These are phyloP conservation scores for Oehlia diaphana DNA, from an alignment of 192 early-diverging fungal species.

Conservation along the genomic window DNA sequence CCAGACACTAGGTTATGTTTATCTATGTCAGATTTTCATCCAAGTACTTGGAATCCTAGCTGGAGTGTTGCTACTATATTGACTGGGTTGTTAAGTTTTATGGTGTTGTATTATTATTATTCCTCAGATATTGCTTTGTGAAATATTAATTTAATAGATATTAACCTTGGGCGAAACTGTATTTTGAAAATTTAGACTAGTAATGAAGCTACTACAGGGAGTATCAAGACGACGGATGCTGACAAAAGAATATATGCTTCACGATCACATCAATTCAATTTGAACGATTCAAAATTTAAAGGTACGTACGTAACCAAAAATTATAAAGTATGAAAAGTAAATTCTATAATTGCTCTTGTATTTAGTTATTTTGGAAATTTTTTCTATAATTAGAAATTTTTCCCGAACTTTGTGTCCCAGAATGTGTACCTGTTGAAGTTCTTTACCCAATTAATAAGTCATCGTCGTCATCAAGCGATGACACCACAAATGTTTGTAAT, in stretches of 20 bases:
- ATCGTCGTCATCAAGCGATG: slow-evolving; percentile 29
- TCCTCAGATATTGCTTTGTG: not conserved
- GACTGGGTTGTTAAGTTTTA: slow-evolving; percentile 93
- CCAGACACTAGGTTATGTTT: slow-evolving; percentile 90
- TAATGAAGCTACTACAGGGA: slow-evolving; percentile 94
- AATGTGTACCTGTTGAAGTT: slow-evolving; percentile 43
- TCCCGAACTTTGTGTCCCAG: slow-evolving; percentile 76
- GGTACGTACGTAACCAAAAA: slow-evolving; percentile 40
- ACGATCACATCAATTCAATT: slow-evolving; percentile 80
- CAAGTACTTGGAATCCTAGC: slow-evolving; percentile 92
- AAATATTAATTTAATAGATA: not conserved
- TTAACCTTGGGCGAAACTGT: slow-evolving; percentile 4
- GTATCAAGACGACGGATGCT: slow-evolving; percentile 73
- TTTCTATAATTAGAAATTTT: slow-evolving; percentile 61
- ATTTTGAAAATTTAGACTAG: slow-evolving; percentile 46
- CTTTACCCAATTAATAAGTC: slow-evolving; percentile 41
- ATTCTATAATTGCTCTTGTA: not conserved
- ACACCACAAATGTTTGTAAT: not conserved
- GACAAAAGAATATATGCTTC: slow-evolving; percentile 80
- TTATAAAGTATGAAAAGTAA: not conserved
- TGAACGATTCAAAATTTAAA: slow-evolving; percentile 71
- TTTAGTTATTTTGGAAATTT: slow-evolving; percentile 9
- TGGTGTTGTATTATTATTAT: slow-evolving; percentile 57
- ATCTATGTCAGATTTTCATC: slow-evolving; percentile 97
- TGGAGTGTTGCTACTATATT: slow-evolving; percentile 98